A percentile compares a stretch with the other conserved stretches of the same genome.
Conservation (phyloP, 768 basidiomycete genomes). For the Boletus vermiculosoides region DNA sequence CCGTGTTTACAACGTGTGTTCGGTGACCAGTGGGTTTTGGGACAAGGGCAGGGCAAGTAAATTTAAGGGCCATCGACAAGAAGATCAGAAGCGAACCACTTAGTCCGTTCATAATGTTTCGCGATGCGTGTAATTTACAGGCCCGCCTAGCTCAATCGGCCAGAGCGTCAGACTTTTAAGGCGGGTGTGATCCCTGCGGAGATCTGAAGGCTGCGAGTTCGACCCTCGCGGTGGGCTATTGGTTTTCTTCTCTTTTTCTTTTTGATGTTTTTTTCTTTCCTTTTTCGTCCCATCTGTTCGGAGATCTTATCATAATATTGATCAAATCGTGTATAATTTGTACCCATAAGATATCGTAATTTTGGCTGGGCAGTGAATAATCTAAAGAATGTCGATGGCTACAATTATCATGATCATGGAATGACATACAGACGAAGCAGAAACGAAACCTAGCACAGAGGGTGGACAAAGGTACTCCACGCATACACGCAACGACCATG, state of each 20-base stretch:
- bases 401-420: constrained; percentile 16
- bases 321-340: neutral
- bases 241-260: constrained; percentile 10
- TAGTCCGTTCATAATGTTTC: neutral
- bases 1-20: constrained; percentile 2
- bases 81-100: neutral
- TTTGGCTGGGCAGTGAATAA: constrained; percentile 10
- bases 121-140: rapidly evolving
- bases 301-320: neutral
- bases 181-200: constrained; percentile 24
- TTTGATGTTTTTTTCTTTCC: neutral
- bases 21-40: neutral
- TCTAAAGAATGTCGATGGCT: constrained; percentile 19
- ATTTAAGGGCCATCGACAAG: neutral
- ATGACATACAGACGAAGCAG: constrained; percentile 19
- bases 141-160: constrained; percentile 64
- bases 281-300: neutral
- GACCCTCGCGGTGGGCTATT: constrained; percentile 80
- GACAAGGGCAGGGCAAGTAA: neutral
- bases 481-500: constrained; percentile 7
- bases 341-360: constrained; percentile 15
- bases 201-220: constrained; percentile 85
- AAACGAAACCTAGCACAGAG: constrained; percentile 9
- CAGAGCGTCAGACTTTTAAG: constrained; percentile 59
- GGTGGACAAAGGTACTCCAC: constrained; percentile 8